A percentile compares a stretch with the other conserved stretches of the same genome.
These are phyloP conservation scores for Solanum raphanifolium DNA, from an alignment of 257 asterid genomes.

Conservation along the genomic window DNA sequence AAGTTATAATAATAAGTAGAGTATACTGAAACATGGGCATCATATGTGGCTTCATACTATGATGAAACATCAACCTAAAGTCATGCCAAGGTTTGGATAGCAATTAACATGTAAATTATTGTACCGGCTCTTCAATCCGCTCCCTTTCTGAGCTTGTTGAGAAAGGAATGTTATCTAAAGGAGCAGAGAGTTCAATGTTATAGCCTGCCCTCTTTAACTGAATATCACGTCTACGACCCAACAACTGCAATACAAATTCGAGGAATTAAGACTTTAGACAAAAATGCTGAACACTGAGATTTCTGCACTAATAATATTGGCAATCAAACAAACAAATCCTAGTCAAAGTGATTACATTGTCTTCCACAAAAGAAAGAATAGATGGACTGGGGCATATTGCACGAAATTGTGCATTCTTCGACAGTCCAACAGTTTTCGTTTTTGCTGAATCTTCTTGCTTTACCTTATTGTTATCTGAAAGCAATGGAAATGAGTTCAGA, in stretches of 20 bases:
- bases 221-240: conserved; percentile 92
- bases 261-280: not conserved
- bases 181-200: conserved; percentile 72
- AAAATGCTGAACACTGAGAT: not conserved
- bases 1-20: conserved; percentile 4
- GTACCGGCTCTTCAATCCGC: conserved; percentile 84
- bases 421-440: conserved; percentile 36
- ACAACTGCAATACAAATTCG: conserved; percentile 38
- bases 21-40: not conserved
- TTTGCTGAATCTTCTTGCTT: conserved; percentile 33
- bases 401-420: conserved; percentile 92
- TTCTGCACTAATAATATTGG: not conserved
- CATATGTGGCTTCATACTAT: not conserved
- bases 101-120: conserved; percentile 15
- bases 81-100: not conserved
- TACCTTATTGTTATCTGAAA: conserved; percentile 41
- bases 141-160: conserved; percentile 73
- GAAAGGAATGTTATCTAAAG: conserved; percentile 88
- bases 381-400: conserved; percentile 84
- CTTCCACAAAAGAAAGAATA: conserved; percentile 87
- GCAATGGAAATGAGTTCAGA: conserved; percentile 10
- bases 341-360: conserved; percentile 49
- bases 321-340: conserved; percentile 16
- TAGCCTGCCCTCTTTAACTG: conserved; percentile 83
- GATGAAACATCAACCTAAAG: not conserved